These are phyloP conservation scores for Fraxinus dipetala DNA, from an alignment of 305 asterid genomes.

Conservation along the genomic window DNA sequence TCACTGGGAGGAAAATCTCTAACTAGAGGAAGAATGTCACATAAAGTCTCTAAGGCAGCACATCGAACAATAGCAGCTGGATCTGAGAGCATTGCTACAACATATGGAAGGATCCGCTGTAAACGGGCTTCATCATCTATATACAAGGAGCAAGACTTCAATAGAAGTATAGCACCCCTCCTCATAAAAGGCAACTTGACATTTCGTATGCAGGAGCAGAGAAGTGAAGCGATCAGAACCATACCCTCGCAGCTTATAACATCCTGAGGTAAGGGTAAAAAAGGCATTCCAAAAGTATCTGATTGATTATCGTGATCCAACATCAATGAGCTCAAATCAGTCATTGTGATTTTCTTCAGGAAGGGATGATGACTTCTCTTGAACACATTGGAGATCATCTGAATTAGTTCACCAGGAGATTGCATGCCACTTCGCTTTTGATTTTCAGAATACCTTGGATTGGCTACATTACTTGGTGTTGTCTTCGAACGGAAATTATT, in stretches of 20 bases:
- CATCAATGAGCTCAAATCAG: constrained; percentile 63
- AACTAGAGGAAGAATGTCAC: constrained; percentile 94
- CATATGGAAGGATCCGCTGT: constrained; percentile 97
- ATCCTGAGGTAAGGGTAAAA: constrained; percentile 81
- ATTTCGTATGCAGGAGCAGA: constrained; percentile 95
- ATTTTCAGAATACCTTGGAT: constrained; percentile 39
- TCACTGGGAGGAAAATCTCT: constrained; percentile 99
- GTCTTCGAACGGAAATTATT: constrained; percentile 45
- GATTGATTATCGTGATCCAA: constrained; percentile 81
- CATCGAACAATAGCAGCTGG: constrained; percentile 97
- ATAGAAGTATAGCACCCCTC: constrained; percentile 86
- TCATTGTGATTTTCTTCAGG: constrained; percentile 66
- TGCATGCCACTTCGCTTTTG: constrained; percentile 51
- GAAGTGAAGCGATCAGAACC: constrained; percentile 95
- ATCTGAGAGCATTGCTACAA: constrained; percentile 91
- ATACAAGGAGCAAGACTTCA: constrained; percentile 91
- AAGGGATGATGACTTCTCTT: constrained; percentile 82
- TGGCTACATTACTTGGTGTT: constrained; percentile 40
- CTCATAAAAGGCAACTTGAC: constrained; percentile 90
- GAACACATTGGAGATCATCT: constrained; percentile 62
- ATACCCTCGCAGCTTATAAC: constrained; percentile 92
- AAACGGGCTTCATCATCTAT: constrained; percentile 91
- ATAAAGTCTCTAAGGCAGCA: constrained; percentile 92
- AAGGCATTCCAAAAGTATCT: constrained; percentile 94
- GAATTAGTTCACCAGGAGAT: constrained; percentile 76